A percentile compares a stretch with the other conserved stretches of the same genome.
Conservation (phyloP, 495 filamentous ascomycete species). For the Venustampulla echinocandica region DNA sequence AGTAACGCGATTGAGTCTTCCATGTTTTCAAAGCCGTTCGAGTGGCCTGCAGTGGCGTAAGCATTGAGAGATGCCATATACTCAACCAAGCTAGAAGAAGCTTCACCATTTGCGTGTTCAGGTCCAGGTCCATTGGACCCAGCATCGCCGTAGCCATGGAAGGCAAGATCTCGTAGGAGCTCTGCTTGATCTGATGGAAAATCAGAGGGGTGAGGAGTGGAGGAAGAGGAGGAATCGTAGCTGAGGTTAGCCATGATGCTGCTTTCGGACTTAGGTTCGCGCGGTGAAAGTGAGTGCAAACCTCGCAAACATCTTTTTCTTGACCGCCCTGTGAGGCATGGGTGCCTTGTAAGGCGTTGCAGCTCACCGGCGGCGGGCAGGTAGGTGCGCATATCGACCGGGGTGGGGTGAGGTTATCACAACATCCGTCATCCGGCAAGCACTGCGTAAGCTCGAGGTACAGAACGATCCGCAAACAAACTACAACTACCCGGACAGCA, state of each 20-base stretch:
- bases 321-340: not conserved
- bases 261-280: too few relatives aligned
- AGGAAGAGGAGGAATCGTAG: too few relatives aligned
- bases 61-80: constrained; percentile 4
- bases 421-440: too few relatives aligned
- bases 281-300: not conserved
- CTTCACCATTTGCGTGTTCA: constrained; percentile 12
- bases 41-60: constrained; percentile 7
- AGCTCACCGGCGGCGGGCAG: not conserved
- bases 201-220: not conserved
- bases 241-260: not conserved
- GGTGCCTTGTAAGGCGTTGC: not conserved
- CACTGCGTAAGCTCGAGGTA: too few relatives aligned
- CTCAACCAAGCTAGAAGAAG: not conserved
- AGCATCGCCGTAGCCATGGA: constrained; percentile 8
- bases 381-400: too few relatives aligned
- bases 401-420: too few relatives aligned
- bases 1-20: constrained; percentile 16
- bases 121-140: constrained; percentile 2
- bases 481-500: not conserved
- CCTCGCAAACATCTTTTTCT: not conserved
- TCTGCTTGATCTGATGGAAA: constrained; percentile 16
- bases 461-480: not conserved
- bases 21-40: constrained; percentile 9
- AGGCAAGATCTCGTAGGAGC: constrained; percentile 9